These are phyloP conservation scores for Hermanozyma aechmeae DNA, from an alignment of 805 yeast genomes.

Conservation along the genomic window DNA sequence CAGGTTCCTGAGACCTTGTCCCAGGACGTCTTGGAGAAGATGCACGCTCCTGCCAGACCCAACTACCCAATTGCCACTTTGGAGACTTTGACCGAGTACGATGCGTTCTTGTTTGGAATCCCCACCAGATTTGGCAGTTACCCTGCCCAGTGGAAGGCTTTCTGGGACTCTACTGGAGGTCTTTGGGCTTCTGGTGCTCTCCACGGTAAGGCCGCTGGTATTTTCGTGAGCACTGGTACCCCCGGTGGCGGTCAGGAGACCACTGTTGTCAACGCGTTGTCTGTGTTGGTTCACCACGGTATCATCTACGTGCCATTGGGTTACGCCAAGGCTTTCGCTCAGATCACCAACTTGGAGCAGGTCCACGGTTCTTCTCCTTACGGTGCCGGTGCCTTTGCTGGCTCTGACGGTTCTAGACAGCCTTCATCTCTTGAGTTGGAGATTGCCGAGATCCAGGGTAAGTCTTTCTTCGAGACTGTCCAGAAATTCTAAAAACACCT, in stretches of 20 bases:
- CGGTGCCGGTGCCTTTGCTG: constrained; percentile 13
- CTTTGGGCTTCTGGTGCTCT: constrained; percentile 11
- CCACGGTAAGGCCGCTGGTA: constrained; percentile 11
- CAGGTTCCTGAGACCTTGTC: constrained; percentile 76
- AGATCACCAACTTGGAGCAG: constrained; percentile 10
- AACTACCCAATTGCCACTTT: constrained; percentile 14
- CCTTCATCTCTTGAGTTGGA: constrained; percentile 14
- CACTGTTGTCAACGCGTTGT: constrained; percentile 11
- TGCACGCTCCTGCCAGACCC: constrained; percentile 64
- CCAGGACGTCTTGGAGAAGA: constrained; percentile 45
- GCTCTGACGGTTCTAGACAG: constrained; percentile 11
- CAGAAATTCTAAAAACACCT: constrained; percentile 7
- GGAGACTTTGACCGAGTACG: constrained; percentile 11
- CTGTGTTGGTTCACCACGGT: constrained; percentile 12
- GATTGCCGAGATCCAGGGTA: constrained; percentile 12
- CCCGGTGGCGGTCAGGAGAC: constrained; percentile 13
- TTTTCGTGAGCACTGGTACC: constrained; percentile 9
- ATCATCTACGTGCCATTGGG: constrained; percentile 14
- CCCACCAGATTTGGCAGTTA: constrained; percentile 12
- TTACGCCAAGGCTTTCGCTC: constrained; percentile 12
- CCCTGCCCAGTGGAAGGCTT: constrained; percentile 14
- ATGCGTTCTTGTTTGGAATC: constrained; percentile 12
- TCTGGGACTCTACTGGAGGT: constrained; percentile 13
- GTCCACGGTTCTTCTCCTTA: constrained; percentile 12
- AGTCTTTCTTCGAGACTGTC: constrained; percentile 11